Conservation (phyloP, 352 stramenopile genomes). For the Phytophthora ramorum region DNA sequence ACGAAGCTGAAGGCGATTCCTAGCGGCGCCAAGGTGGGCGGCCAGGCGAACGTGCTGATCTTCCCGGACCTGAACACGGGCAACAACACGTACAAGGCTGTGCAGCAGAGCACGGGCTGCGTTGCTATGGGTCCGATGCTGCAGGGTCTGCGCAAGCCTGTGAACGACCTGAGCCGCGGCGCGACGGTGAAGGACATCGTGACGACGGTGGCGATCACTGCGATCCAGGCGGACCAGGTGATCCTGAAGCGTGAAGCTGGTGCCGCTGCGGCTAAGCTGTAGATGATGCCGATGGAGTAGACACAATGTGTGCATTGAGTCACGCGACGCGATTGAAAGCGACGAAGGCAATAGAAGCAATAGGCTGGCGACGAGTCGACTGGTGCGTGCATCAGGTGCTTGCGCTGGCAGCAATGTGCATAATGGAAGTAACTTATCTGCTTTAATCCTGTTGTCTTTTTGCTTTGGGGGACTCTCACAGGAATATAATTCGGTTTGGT, state of each 20-base stretch:
- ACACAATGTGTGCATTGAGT: slow-evolving; percentile 11
- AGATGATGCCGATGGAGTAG: slow-evolving; percentile 18
- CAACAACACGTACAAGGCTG: slow-evolving; percentile 93
- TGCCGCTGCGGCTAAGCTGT: slow-evolving; percentile 23
- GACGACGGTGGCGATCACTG: slow-evolving; percentile 89
- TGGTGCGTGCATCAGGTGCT: slow-evolving; percentile 7
- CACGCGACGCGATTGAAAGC: slow-evolving; percentile 11
- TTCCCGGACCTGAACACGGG: slow-evolving; percentile 91
- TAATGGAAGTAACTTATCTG: slow-evolving; percentile 42
- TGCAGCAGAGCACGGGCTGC: slow-evolving; percentile 80
- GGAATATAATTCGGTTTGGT: too few species aligned
- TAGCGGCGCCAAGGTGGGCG: slow-evolving; percentile 66
- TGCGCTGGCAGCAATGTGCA: slow-evolving; percentile 12
- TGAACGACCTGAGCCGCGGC: slow-evolving; percentile 91
- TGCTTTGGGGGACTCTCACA: too few species aligned
- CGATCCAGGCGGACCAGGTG: slow-evolving; percentile 85
- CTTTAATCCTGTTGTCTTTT: slow-evolving; percentile 10
- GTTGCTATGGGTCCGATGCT: slow-evolving; percentile 90
- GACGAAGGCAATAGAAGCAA: slow-evolving; percentile 27
- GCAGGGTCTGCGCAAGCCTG: slow-evolving; percentile 86
- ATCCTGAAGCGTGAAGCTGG: slow-evolving; percentile 39
- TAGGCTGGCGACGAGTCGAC: not conserved
- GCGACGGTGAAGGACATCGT: slow-evolving; percentile 92
- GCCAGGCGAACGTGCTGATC: slow-evolving; percentile 86
- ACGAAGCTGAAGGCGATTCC: slow-evolving; percentile 80